These are phyloP conservation scores for Royoungia palumana DNA, from an alignment of 768 basidiomycete genomes.

Conservation along the genomic window DNA sequence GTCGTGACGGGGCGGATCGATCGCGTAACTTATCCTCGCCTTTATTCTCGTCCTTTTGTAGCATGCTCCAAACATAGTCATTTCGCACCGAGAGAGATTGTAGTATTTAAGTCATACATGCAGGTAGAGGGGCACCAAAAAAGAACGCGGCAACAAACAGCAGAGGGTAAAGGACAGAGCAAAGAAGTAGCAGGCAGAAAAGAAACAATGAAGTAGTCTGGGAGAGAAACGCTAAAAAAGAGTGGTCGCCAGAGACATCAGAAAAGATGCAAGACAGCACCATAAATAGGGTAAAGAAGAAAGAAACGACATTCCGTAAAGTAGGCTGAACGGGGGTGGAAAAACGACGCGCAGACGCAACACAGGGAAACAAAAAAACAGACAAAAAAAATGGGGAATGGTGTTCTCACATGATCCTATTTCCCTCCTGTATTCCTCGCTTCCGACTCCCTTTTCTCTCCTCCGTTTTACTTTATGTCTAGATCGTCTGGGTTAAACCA, in stretches of 20 bases:
- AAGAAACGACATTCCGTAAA: constrained; percentile 12
- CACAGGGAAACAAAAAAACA: constrained; percentile 1
- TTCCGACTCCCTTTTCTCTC: constrained; percentile 4
- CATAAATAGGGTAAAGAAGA: constrained; percentile 24
- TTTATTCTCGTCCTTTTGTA: no score
- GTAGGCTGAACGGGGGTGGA: constrained; percentile 3
- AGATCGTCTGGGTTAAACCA: constrained; percentile 63
- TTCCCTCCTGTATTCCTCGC: background rate
- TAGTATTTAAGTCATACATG: constrained; percentile 21
- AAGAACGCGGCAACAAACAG: no score
- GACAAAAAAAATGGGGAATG: background rate
- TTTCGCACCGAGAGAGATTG: background rate
- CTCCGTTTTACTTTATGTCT: constrained; percentile 24
- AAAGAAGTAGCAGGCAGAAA: background rate
- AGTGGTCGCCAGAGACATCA: no score
- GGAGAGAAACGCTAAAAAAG: background rate
- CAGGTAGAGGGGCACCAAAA: background rate
- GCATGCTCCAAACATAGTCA: no score
- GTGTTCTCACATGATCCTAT: constrained; percentile 4
- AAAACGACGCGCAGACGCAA: constrained; percentile 2
- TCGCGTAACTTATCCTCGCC: no score
- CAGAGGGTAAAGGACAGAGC: background rate
- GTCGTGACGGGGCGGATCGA: no score
- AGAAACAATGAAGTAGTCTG: constrained; percentile 10
- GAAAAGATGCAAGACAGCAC: constrained; percentile 13